Evolutionary conservation across 192 early-diverging fungal species (phyloP).

Genomic region (Coemansia sp.): DNA sequence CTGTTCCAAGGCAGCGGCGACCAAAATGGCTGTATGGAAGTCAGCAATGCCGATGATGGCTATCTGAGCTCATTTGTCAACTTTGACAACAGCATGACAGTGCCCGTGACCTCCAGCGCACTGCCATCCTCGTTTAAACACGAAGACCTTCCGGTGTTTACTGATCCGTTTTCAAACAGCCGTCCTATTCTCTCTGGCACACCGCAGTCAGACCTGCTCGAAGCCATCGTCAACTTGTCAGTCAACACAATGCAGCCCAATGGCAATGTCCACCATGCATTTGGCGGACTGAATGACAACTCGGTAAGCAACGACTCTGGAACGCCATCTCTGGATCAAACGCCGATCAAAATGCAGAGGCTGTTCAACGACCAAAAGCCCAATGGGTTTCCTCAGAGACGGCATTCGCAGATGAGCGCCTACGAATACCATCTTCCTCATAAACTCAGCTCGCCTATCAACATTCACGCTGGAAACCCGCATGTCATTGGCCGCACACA

Average conservation of each 20-base stretch:
- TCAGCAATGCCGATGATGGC: constrained; percentile 20
- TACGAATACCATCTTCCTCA: neutral
- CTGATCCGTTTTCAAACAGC: neutral
- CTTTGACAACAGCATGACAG: constrained; percentile 8
- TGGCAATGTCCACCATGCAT: neutral
- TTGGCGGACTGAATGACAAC: neutral
- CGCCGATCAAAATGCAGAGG: constrained; percentile 3
- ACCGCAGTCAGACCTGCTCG: constrained; percentile 29
- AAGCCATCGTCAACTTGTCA: constrained; percentile 43
- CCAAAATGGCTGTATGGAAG: neutral
- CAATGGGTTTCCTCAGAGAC: neutral
- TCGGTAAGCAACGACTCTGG: neutral
- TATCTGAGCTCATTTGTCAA: constrained; percentile 44
- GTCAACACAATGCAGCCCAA: constrained; percentile 18
- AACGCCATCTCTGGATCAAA: neutral
- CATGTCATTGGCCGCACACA: neutral
- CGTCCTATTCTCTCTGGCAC: neutral
- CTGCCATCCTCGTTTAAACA: neutral
- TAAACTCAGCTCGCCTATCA: constrained; percentile 1
- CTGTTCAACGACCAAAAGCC: neutral
- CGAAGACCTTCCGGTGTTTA: neutral
- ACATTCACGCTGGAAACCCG: neutral
- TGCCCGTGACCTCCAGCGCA: neutral
- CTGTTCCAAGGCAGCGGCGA: neutral
- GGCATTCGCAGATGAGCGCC: constrained; percentile 2